A percentile compares a stretch with the other conserved stretches of the same genome.
Evolutionary conservation across 108 stramenopile genomes (phyloP).

Genomic region (Skeletonema costatum): DNA sequence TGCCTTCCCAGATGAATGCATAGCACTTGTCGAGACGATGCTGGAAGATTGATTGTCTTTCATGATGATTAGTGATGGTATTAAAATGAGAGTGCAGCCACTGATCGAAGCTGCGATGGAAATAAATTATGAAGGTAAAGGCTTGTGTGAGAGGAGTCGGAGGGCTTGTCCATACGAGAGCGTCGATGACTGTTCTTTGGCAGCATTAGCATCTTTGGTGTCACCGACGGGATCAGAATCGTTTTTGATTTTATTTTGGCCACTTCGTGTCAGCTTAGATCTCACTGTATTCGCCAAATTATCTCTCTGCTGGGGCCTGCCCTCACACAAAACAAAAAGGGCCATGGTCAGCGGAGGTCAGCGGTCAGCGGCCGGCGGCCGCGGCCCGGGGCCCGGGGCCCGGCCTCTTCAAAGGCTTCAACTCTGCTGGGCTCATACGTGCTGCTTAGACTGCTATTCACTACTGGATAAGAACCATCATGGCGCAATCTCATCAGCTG

Average conservation of each 20-base stretch:
- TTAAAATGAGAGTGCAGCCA: not conserved
- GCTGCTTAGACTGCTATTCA: too few species aligned
- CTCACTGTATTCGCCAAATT: too few species aligned
- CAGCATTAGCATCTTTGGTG: not conserved
- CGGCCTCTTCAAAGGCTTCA: too few species aligned
- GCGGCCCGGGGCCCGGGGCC: too few species aligned
- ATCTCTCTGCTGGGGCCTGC: too few species aligned
- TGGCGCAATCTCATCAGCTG: not conserved
- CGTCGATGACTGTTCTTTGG: too few species aligned
- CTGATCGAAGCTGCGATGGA: not conserved
- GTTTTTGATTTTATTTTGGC: too few species aligned
- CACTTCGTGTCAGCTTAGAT: too few species aligned
- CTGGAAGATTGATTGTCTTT: not conserved
- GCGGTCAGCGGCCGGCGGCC: too few species aligned
- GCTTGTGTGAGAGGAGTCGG: not conserved
- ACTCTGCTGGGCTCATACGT: too few species aligned
- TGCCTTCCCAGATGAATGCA: constrained; percentile 37
- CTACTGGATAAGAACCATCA: not conserved
- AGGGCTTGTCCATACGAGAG: not conserved
- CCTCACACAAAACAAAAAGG: too few species aligned
- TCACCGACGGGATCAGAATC: not conserved
- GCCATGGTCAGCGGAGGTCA: too few species aligned
- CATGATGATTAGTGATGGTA: not conserved
- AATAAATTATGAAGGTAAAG: not conserved
- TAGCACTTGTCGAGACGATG: constrained; percentile 28